These are phyloP conservation scores for Aspergillus indologenus DNA, from an alignment of 495 filamentous ascomycete genomes.

Conservation along the genomic window DNA sequence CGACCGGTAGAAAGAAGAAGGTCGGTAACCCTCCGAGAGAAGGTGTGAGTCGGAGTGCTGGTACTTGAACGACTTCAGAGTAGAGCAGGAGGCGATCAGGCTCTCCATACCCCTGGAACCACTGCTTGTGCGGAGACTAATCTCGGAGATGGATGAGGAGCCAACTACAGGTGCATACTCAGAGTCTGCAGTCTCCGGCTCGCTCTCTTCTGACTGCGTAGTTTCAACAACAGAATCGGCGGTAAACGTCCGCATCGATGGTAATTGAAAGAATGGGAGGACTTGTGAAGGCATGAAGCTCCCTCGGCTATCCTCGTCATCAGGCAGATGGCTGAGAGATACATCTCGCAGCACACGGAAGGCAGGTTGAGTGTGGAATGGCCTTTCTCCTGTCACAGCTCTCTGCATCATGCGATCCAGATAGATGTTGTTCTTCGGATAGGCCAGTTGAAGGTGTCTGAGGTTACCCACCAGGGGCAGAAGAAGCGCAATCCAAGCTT, in stretches of 20 bases:
- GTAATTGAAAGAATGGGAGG: constrained; percentile 30
- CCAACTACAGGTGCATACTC: background rate
- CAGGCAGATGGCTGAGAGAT: constrained; percentile 20
- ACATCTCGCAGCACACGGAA: constrained; percentile 24
- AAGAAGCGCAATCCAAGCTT: constrained; percentile 34
- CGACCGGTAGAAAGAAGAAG: constrained; percentile 27
- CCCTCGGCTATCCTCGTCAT: constrained; percentile 17
- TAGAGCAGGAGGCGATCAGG: constrained; percentile 24
- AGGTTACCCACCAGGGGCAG: constrained; percentile 30
- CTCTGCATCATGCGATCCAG: constrained; percentile 25
- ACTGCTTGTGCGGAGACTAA: constrained; percentile 30
- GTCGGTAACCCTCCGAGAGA: constrained; percentile 28
- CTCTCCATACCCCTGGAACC: constrained; percentile 28
- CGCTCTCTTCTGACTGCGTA: constrained; percentile 1
- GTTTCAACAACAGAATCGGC: constrained; percentile 32
- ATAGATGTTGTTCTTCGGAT: constrained; percentile 20
- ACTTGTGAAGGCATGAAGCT: constrained; percentile 21
- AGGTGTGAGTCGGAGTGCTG: constrained; percentile 35
- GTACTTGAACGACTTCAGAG: constrained; percentile 35
- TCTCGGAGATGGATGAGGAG: constrained; percentile 25
- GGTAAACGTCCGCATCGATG: constrained; percentile 25
- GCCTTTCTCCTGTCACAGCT: constrained; percentile 19
- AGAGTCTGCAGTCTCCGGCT: background rate
- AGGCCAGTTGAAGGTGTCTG: constrained; percentile 22
- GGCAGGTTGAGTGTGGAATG: constrained; percentile 17